Evolutionary conservation across 495 filamentous ascomycete species (phyloP), one percentile per base, ranked within the genome.

Genomic region (Tuber microsphaerosporum): DNA sequence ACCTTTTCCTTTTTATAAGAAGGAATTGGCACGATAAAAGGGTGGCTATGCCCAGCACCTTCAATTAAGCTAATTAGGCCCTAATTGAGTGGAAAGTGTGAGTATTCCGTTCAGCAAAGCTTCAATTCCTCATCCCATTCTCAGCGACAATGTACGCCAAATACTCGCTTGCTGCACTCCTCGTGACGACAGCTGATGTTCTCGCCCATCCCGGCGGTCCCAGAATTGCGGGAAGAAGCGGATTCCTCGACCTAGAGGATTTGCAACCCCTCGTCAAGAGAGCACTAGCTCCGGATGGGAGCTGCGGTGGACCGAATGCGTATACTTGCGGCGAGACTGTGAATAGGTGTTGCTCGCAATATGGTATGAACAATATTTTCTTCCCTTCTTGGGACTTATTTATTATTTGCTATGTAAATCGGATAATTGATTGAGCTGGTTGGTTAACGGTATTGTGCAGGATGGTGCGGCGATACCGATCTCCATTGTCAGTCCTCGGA

Each of bases 281-380:
- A 22, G 79, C 51, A 20, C 48, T 51, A 17, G 12, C 44, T 19
- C 72, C 75, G 41, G 79, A 81, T 68, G 70, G 45, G 22, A 68
- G 45, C 45, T 81, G 79, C 26, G 79, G 79, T 56, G 79, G 79
- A 43, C 48, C 78, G 26, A 81, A 81, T 5, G 70, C 8, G 16
- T 81, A 81, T 41, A 77, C 72, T 26, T 81, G 79, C n/a, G 37
- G 31, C 22, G 72, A 72, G 22, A 70, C n/a, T 2, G 61, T 70
- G 22, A 69, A 74, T 26, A 75, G 73, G 65, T 81, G 79, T 46
- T 81, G 79, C 68, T 81, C 79, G 39, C 77, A 79, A 48, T 71
- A 79, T 71, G 77, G 77, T 79, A 71, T 42, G n/a, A 20, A 19
- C 20, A 41, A 19, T 76, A 45, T 26, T 39, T 17, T 31, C 26